Base-by-base conservation (phyloP, 176 grass and related monocot genomes). In the Thalia dealbata region DNA sequence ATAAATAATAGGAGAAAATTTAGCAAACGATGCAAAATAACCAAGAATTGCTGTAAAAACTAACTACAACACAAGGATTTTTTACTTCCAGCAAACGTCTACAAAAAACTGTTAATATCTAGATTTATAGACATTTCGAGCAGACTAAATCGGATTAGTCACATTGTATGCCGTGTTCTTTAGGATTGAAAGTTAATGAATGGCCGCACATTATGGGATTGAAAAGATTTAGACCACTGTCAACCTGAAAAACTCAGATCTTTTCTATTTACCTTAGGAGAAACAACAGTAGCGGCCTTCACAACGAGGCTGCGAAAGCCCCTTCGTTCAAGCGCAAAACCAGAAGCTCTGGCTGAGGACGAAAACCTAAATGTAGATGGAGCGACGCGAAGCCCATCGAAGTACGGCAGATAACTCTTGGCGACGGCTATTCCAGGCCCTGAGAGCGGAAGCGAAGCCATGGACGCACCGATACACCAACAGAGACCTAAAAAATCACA, bases 271-370 rank as follows among this genome's bases (percentile, higher is more conserved):
- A 92, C 90, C 90, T 92, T 92, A 19, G 90, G 90, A 3, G 90
- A 82, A 6, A 92, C 83, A 44, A 88, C 81, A 12, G 81, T 88
- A 55, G 83, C 83, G 55, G 90, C 90, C 72, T 84, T 84, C 13
- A 86, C 86, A 24, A 88, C 75, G 69, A 92, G 78, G 19, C 78
- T 78, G 18, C 75, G 55, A 13, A 70, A 76, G 72, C 78, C 56
- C 29, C 81, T 77, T 16, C 77, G 45, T 50, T 28, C 46, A 19
- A 81, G 48, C 12, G 45, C 63, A 26, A 69, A 25, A 7, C 52
- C 76, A 12, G 22, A 58, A 19, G 10, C 27, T 6, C 70, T 46
- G 4, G 56, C 46, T 5, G 71, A 24, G 12, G 45, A 73, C 44
- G 86, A 59, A 52, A 35, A 78, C 48, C 81, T 65, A 5, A 83